These are phyloP conservation scores for Naematelia encephala DNA, from an alignment of 768 basidiomycete genomes.

Conservation along the genomic window DNA sequence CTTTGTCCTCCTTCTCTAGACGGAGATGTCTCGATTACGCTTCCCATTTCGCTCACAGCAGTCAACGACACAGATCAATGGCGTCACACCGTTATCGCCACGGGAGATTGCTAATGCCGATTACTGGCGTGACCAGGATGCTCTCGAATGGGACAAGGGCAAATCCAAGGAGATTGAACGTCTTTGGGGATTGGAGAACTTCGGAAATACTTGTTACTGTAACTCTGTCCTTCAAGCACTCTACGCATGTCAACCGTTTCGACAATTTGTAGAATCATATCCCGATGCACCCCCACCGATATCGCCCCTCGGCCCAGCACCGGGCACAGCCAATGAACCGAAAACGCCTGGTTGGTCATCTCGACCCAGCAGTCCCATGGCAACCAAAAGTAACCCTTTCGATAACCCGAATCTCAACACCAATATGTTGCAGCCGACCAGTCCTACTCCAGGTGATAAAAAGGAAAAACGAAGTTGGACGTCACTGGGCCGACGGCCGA, in stretches of 20 bases:
- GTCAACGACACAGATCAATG: slow-evolving; percentile 8
- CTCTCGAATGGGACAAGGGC: slow-evolving; percentile 11
- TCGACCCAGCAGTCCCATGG: slow-evolving; percentile 13
- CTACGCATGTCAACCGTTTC: slow-evolving; percentile 91
- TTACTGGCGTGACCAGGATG: slow-evolving; percentile 4
- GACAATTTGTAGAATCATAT: slow-evolving; percentile 68
- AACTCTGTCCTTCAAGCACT: slow-evolving; percentile 98
- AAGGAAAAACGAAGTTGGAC: slow-evolving; percentile 37
- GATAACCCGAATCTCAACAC: slow-evolving; percentile 18
- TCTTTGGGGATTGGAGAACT: slow-evolving; percentile 91
- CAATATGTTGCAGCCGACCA: slow-evolving; percentile 1
- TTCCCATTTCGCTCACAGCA: slow-evolving; percentile 16
- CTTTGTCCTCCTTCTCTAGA: too few relatives aligned
- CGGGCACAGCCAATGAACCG: slow-evolving; percentile 25
- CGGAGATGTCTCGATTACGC: slow-evolving; percentile 15
- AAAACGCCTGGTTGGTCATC: slow-evolving; percentile 4
- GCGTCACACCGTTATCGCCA: slow-evolving; percentile 1
- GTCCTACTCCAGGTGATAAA: slow-evolving; percentile 2
- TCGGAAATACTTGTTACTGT: slow-evolving; percentile 97
- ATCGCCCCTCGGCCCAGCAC: slow-evolving; percentile 53
- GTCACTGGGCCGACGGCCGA: slow-evolving; percentile 22
- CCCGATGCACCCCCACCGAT: slow-evolving; percentile 58
- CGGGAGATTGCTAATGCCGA: slow-evolving; percentile 13
- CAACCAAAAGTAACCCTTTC: slow-evolving; percentile 28
- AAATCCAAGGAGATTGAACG: slow-evolving; percentile 45